Evolutionary conservation across 805 yeast genomes (phyloP), one percentile per base, ranked within the genome.

Genomic region (Hanseniaspora meyeri): DNA sequence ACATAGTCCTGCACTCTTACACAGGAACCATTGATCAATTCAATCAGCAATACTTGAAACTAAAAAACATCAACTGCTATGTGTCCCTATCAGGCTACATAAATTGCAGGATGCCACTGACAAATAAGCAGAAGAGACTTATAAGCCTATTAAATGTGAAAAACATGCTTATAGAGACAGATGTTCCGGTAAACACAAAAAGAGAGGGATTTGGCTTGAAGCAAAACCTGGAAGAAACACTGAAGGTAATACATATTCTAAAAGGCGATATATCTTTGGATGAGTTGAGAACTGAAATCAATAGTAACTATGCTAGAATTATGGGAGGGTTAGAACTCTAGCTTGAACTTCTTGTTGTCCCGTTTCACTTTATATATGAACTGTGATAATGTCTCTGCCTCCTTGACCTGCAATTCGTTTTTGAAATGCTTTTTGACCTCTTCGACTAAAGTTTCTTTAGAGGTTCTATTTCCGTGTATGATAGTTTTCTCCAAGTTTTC

Each of bases 331-430:
- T 31, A 57, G 34, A 73, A 72, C 53, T 68, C 71, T 68, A 73
- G 63, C 58, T 66, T 71, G 62, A 73, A 74, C 36, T 69, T 74
- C 64, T 69, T 71, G 59, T 74, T 76, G 63, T 86, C 87, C 64
- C 87, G 83, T 64, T 81, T 81, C 54, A 87, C 89, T 63, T 86
- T 83, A 71, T 91, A 93, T 56, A 93, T 74, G 66, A 91, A 93
- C 63, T 86, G 89, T 39, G 96, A 87, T 42, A 91, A 81, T 36
- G 85, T 81, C 63, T 91, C 97, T 58, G 83, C 81, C 65, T 91
- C 98, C 62, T 86, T 81, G 3, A 81, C 80, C 39, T 53, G 57
- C 12, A 78, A 75, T 48, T 74, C 75, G 9, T 69, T 62, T 60
- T 75, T 63, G 62, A 90, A 87, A 68, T 91, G 97, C 56, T 76